Conservation (phyloP, 2,329 filamentous ascomycete species). For the Aspergillus cejpii region DNA sequence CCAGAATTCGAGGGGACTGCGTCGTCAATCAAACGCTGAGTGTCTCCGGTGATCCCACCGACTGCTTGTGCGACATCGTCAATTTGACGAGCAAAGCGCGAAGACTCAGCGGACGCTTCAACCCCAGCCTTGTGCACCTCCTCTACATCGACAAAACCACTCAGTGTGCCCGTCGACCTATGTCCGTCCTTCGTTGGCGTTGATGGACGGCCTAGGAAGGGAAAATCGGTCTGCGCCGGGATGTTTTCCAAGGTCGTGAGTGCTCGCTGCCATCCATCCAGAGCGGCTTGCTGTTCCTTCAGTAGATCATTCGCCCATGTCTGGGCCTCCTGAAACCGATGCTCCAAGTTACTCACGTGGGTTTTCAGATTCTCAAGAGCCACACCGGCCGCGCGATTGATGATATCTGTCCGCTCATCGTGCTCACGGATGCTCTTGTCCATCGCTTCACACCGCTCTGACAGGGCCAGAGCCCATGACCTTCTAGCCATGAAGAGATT, state of each 20-base stretch:
- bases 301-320: constrained; percentile 42
- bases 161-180: constrained; percentile 53
- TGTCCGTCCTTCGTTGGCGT: constrained; percentile 41
- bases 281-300: constrained; percentile 39
- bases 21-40: constrained; percentile 32
- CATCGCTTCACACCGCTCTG: constrained; percentile 62
- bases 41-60: constrained; percentile 54
- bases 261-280: constrained; percentile 41
- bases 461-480: constrained; percentile 67
- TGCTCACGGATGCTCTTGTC: constrained; percentile 55
- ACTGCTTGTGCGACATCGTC: constrained; percentile 57
- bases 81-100: constrained; percentile 55
- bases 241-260: constrained; percentile 36
- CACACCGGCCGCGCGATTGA: constrained; percentile 70
- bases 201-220: constrained; percentile 36
- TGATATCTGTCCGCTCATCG: constrained; percentile 44
- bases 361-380: constrained; percentile 67
- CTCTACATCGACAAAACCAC: constrained; percentile 69
- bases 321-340: constrained; percentile 43
- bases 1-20: constrained; percentile 50
- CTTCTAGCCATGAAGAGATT: constrained; percentile 73
- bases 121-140: constrained; percentile 66
- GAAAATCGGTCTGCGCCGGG: constrained; percentile 41
- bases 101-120: constrained; percentile 53
- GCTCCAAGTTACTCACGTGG: constrained; percentile 42